A percentile compares a stretch with the other conserved stretches of the same genome.
Evolutionary conservation across 2,329 filamentous ascomycete genomes (phyloP).

Genomic region (Boeremia lycopersici): DNA sequence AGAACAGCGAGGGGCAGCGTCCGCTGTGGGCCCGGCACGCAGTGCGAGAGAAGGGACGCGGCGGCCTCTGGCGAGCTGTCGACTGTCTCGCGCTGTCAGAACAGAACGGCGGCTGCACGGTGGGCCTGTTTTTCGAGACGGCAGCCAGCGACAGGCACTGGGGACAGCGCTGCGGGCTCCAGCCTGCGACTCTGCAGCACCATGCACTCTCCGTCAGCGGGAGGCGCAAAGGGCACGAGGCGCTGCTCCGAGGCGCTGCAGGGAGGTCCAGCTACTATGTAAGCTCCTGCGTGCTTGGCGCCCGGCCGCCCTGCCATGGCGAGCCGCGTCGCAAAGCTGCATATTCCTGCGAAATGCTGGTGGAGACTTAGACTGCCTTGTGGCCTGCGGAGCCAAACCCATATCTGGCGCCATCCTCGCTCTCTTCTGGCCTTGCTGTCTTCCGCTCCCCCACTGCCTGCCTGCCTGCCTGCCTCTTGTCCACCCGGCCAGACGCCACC

Average conservation of each 20-base stretch:
- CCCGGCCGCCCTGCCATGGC: constrained; percentile 3
- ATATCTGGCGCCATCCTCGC: constrained; percentile 15
- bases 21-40: neutral
- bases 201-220: constrained; percentile 12
- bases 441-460: neutral
- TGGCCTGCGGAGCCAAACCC: constrained; percentile 1
- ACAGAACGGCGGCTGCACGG: constrained; percentile 2
- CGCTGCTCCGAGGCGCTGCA: constrained; percentile 2
- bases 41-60: neutral
- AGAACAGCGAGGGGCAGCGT: constrained; percentile 10
- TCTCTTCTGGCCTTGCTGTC: constrained; percentile 1
- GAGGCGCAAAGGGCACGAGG: neutral
- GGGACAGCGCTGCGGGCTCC: neutral
- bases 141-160: constrained; percentile 7
- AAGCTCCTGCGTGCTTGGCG: constrained; percentile 15
- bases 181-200: constrained; percentile 2
- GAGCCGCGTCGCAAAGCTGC: constrained; percentile 15
- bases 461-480: neutral
- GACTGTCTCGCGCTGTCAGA: constrained; percentile 6
- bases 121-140: neutral
- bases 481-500: neutral
- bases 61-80: constrained; percentile 1
- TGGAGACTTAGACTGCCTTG: constrained; percentile 6
- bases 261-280: constrained; percentile 20
- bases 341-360: constrained; percentile 14